These are phyloP conservation scores for Tephrocybe sp. DNA, from an alignment of 768 basidiomycete species.

Conservation along the genomic window DNA sequence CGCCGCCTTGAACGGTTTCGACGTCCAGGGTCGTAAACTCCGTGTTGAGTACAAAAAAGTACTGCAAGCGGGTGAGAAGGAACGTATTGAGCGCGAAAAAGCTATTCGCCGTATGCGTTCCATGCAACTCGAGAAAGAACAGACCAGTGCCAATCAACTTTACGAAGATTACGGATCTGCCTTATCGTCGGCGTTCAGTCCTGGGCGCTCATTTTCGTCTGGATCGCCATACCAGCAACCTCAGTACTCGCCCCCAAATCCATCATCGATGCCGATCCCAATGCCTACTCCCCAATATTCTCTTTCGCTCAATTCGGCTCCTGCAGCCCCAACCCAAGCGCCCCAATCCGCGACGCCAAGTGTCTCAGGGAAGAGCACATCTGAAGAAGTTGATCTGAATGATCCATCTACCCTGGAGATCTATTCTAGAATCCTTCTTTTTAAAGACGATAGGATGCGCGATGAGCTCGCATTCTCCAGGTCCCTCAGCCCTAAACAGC, in stretches of 20 bases:
- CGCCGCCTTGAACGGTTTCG: constrained; percentile 92
- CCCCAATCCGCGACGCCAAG: constrained; percentile 59
- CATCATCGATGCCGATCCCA: constrained; percentile 42
- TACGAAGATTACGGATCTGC: constrained; percentile 78
- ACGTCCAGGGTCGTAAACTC: constrained; percentile 93
- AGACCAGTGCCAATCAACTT: constrained; percentile 44
- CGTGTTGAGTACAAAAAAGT: constrained; percentile 99
- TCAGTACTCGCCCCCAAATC: constrained; percentile 67
- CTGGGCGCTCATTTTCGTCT: constrained; percentile 73
- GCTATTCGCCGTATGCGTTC: constrained; percentile 97
- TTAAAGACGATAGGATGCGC: constrained; percentile 97
- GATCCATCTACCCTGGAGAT: constrained; percentile 96
- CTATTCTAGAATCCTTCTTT: constrained; percentile 92
- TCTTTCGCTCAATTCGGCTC: constrained; percentile 44
- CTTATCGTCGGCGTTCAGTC: constrained; percentile 56
- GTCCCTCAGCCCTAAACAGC: constrained; percentile 77
- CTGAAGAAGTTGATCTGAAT: constrained; percentile 87
- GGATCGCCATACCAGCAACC: constrained; percentile 57
- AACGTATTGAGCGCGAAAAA: constrained; percentile 97
- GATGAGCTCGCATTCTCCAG: constrained; percentile 97
- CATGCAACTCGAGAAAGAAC: constrained; percentile 91
- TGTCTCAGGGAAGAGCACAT: constrained; percentile 58
- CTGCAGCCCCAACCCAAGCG: constrained; percentile 52
- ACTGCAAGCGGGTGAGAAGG: constrained; percentile 98
- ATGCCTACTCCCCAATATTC: constrained; percentile 45